Conservation (phyloP, 371 early-diverging fungal species). For the Circinella umbellata region DNA sequence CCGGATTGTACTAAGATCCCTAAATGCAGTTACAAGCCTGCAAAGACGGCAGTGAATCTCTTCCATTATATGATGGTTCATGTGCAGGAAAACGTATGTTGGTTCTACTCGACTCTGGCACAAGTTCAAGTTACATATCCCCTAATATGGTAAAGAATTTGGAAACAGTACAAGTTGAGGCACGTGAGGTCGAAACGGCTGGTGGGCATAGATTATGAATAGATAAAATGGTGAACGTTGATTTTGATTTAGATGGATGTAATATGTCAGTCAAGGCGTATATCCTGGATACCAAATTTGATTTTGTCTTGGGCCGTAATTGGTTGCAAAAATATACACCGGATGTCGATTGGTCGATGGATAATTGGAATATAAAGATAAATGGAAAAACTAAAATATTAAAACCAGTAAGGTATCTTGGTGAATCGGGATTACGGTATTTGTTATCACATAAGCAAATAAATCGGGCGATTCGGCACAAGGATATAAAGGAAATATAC, state of each 20-base stretch:
- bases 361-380: background rate
- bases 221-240: no score
- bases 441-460: background rate
- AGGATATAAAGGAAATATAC: background rate
- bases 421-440: background rate
- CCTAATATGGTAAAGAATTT: background rate
- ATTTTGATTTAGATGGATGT: background rate
- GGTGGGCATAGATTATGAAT: no score
- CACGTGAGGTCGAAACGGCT: no score
- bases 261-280: background rate
- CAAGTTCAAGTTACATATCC: background rate
- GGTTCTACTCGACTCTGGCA: background rate
- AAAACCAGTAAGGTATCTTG: background rate
- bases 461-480: background rate
- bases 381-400: background rate
- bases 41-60: no score
- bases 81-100: background rate
- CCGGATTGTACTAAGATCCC: no score
- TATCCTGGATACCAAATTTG: constrained; percentile 11
- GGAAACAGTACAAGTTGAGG: background rate
- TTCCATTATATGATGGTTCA: no score
- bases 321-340: background rate
- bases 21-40: no score
- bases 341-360: background rate
- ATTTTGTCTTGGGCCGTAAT: constrained; percentile 3